Evolutionary conservation across 2,329 filamentous ascomycete genomes (phyloP).

Genomic region (Aspergillus sclerotialis): DNA sequence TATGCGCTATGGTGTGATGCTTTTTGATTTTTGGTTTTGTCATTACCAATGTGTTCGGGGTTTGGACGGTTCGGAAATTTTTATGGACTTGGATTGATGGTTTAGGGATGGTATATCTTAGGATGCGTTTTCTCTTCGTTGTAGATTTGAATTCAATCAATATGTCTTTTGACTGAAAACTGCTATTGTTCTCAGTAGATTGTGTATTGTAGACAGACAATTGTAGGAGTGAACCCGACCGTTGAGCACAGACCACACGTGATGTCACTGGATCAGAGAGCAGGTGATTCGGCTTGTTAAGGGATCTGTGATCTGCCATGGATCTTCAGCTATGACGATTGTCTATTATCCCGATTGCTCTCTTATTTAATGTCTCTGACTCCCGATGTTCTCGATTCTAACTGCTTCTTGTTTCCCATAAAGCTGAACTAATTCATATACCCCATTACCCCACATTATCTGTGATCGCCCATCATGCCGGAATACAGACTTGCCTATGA

Average conservation of each 20-base stretch:
- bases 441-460: neutral
- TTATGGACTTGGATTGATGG: too few species aligned
- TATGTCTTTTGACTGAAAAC: too few species aligned
- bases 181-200: too few species aligned
- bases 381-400: too few species aligned
- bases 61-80: too few species aligned
- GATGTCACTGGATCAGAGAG: neutral
- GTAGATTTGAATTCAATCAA: too few species aligned
- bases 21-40: conserved; percentile 7
- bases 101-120: too few species aligned
- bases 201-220: neutral
- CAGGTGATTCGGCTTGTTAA: neutral
- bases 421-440: neutral
- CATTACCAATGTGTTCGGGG: conserved; percentile 2
- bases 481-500: conserved; percentile 61
- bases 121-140: too few species aligned
- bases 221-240: conserved; percentile 2
- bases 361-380: neutral
- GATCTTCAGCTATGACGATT: neutral
- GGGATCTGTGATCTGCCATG: neutral
- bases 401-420: neutral
- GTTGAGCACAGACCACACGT: neutral
- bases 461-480: conserved; percentile 66
- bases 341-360: neutral
- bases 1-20: conserved; percentile 18